Conservation (phyloP, 1,284 basidiomycete genomes). For the Naganishia liquefaciens region DNA sequence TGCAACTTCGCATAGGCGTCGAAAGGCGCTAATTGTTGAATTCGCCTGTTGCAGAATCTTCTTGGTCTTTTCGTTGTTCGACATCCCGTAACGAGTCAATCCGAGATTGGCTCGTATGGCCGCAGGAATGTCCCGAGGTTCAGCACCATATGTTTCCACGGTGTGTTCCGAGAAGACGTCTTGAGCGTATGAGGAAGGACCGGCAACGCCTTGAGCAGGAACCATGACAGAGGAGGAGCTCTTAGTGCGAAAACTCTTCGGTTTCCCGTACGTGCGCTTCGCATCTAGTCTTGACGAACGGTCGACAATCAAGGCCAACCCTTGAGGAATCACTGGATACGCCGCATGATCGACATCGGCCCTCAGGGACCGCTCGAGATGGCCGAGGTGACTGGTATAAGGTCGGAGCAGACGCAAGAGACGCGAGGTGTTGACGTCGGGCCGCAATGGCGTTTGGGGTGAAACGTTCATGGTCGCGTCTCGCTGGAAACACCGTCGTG, state of each 20-base stretch:
- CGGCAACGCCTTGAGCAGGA: neutral
- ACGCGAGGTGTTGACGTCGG: constrained; percentile 23
- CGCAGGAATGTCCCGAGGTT: neutral
- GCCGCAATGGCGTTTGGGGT: constrained; percentile 11
- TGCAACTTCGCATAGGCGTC: constrained; percentile 21
- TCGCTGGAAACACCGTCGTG: neutral
- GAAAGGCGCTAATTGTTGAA: constrained; percentile 16
- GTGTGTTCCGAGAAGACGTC: constrained; percentile 10
- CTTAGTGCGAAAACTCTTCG: neutral
- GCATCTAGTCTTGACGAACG: neutral
- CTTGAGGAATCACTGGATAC: constrained; percentile 15
- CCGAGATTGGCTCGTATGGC: constrained; percentile 4
- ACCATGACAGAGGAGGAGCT: neutral
- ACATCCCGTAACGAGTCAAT: constrained; percentile 5
- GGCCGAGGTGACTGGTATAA: constrained; percentile 19
- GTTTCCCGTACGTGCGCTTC: constrained; percentile 23
- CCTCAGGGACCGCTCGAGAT: constrained; percentile 9
- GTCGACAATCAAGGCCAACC: constrained; percentile 2
- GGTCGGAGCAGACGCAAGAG: constrained; percentile 22
- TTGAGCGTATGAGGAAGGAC: neutral
- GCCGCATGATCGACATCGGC: constrained; percentile 15
- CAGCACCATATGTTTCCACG: no score
- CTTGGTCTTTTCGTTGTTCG: neutral
- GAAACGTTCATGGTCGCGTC: constrained; percentile 3
- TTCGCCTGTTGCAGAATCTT: constrained; percentile 18